Evolutionary conservation across 805 yeast species (phyloP).

Genomic region (Sporopachydermia lactativora): DNA sequence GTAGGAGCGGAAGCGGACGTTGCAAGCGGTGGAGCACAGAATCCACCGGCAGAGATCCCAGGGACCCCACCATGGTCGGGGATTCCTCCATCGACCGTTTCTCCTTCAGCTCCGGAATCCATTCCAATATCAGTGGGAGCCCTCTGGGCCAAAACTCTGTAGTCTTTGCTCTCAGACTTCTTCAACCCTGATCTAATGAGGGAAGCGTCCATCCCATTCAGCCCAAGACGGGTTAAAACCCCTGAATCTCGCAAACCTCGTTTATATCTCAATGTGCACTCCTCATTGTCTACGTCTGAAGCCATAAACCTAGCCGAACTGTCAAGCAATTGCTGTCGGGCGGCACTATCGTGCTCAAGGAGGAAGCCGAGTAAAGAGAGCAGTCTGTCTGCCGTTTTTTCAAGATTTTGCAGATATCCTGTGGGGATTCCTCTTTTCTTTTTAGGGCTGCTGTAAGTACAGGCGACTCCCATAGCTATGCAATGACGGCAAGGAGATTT

Average conservation of each 20-base stretch:
- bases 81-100: no score
- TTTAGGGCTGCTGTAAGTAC: neutral
- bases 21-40: no score
- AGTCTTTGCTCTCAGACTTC: slow-evolving; percentile 1
- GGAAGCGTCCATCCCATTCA: neutral
- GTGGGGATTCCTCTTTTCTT: neutral
- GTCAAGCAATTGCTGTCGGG: neutral
- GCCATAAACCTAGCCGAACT: neutral
- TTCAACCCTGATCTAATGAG: neutral
- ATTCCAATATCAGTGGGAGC: no score
- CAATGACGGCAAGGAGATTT: neutral
- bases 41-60: no score
- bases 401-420: neutral
- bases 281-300: neutral
- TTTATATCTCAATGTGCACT: neutral
- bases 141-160: neutral
- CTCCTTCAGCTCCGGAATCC: no score
- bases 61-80: no score
- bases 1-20: no score
- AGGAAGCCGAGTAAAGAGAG: neutral
- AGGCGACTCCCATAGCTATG: neutral
- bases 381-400: neutral
- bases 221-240: neutral
- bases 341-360: neutral
- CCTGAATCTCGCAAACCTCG: neutral